phyloP scores from a whole-genome alignment of 2,329 filamentous ascomycete species.

The Oidium heveae region DNA sequence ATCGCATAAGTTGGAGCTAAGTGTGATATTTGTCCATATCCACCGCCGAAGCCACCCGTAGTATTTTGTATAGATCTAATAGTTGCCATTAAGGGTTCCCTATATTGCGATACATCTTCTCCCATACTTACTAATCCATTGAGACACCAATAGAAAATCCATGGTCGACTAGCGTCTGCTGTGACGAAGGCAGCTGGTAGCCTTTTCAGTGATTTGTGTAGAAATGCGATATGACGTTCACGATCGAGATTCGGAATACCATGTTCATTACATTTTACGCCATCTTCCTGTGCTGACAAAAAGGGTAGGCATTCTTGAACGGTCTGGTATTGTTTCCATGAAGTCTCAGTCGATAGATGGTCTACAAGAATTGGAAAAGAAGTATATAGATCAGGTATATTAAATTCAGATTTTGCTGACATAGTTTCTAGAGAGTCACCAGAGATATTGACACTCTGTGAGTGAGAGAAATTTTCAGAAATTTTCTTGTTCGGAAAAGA shows the following conservation, averaged over 20 bases:
- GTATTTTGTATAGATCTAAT: slow-evolving; percentile 60
- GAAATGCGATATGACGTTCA: slow-evolving; percentile 32
- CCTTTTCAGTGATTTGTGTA: slow-evolving; percentile 29
- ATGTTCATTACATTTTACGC: slow-evolving; percentile 33
- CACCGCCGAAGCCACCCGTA: slow-evolving; percentile 71
- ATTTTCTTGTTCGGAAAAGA: no score
- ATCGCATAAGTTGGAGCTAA: slow-evolving; percentile 73
- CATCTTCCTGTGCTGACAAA: slow-evolving; percentile 25
- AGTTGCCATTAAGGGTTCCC: slow-evolving; percentile 45
- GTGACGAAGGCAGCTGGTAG: slow-evolving; percentile 46
- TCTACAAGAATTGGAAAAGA: slow-evolving; percentile 38
- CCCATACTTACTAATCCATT: slow-evolving; percentile 52
- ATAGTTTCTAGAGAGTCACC: no score
- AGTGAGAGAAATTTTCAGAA: no score
- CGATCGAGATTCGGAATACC: slow-evolving; percentile 55
- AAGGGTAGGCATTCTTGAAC: slow-evolving; percentile 43
- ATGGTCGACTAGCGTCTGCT: slow-evolving; percentile 71
- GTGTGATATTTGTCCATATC: slow-evolving; percentile 76
- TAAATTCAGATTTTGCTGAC: slow-evolving; percentile 4
- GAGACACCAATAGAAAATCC: slow-evolving; percentile 86
- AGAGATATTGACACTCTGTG: no score
- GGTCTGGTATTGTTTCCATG: slow-evolving; percentile 40
- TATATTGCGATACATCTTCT: slow-evolving; percentile 41
- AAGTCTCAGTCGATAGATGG: slow-evolving; percentile 38
- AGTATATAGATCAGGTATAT: slow-evolving; percentile 31